Base-by-base conservation (phyloP, 1,139 yeast species). In the Komagataea norvegica region DNA sequence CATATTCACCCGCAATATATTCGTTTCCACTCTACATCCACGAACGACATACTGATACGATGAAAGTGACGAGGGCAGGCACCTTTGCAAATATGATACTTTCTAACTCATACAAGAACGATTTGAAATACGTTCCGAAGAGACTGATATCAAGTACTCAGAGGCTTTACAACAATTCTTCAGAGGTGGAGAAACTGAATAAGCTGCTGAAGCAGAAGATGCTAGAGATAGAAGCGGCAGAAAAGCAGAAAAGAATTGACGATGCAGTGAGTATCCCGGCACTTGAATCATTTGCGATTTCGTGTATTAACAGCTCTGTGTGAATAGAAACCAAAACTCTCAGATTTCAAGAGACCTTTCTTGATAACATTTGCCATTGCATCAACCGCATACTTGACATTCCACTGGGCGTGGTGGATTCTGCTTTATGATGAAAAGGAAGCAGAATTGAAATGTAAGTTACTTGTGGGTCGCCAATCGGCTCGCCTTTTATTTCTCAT, bases 381-480 rank as follows among this genome's bases (percentile, higher is more conserved):
- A 2, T 41, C 45, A 3, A 41, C 43, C 6, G 41, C 46, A 9
- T 61, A 57, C 30, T 36, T 61, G 24, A 27, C 46, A 2, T 44
- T 49, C 13, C 62, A 61, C 26, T 48, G 41, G 25, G 21, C 47
- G 2, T 60, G 64, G 64, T 56, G 63, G 61, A 46, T 44, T 19
- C 34, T 56, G 14, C 58, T 55, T 32, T 55, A 54, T 32, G 49
- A 52, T 3, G 56, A 52, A 34, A 52, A 47, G 19, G 63, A 60
- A 24, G 18, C 31, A 3, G 55, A 52, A 11, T 31, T 44, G 5
- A 34, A 40, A 23, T 4, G 48, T 45, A 21, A 23, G 48, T 42
- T n/a, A n/a, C n/a, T n/a, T n/a, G n/a, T n/a, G n/a, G n/a, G n/a
- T n/a, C n/a, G n/a, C n/a, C n/a, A n/a, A n/a, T n/a, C n/a, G n/a